Evolutionary conservation across 2,329 filamentous ascomycete species (phyloP), one percentile per base, ranked within the genome.

Genomic region (Exophiala viscosa): DNA sequence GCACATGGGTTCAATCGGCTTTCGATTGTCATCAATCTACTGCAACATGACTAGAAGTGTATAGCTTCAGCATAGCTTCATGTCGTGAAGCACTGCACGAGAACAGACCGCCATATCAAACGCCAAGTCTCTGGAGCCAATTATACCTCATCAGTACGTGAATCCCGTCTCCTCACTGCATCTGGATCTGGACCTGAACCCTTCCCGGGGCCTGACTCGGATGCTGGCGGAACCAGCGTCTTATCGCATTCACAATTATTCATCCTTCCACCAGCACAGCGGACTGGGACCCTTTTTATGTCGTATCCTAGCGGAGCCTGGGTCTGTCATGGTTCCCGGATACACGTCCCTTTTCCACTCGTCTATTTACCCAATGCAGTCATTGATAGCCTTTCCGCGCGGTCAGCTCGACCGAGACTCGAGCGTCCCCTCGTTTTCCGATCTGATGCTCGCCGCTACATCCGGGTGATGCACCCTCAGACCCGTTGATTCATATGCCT

Each of bases 221-320:
- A 55, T 49, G 55, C 43, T 53, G 50, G 58, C 46, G 50, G 51
- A 60, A 59, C 40, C 28, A 23, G 18, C 20, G n/a, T 23, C n/a
- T 42, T 28, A 28, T 42, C 17, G 40, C 20, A 42, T 28, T 28
- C 23, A 28, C 23, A 28, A 28, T 42, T 42, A 42, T 42, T 42
- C 40, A 42, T 42, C 40, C 20, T 42, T 42, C 40, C 20, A 23
- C 20, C 20, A 23, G 18, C 23, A 28, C 40, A 42, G 40, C 20
- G 40, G 40, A 42, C 40, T 28, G 40, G 17, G 51, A 40, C 45
- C 44, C 36, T 49, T 36, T 42, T 32, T 20, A 45, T 39, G 10
- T 40, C 41, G 28, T 31, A 43, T 48, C 13, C 17, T 44, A 40
- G 40, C 47, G 31, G 40, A 41, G 41, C 39, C 23, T 42, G 17